phyloP scores from a whole-genome alignment of 345 rosid genomes.

The Populus davidiana region DNA sequence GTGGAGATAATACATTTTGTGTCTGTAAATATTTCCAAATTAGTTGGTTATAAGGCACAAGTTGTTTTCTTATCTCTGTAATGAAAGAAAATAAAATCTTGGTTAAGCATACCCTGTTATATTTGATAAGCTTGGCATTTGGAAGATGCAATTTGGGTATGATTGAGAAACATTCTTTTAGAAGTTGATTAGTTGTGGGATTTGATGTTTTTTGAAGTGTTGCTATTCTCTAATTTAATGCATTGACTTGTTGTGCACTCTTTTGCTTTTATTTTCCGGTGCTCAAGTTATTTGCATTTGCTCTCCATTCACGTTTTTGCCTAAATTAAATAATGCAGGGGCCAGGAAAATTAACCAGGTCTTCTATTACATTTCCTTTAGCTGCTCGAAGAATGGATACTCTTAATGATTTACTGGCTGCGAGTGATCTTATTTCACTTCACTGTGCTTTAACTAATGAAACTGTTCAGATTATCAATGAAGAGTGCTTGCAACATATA shows the following conservation, averaged over 20 bases:
- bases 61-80: background rate
- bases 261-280: background rate
- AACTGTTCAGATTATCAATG: conserved; percentile 88
- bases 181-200: background rate
- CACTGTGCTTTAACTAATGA: conserved; percentile 85
- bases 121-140: background rate
- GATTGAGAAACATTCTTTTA: background rate
- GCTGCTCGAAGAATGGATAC: conserved; percentile 99
- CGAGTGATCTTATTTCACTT: conserved; percentile 92
- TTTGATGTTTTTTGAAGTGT: background rate
- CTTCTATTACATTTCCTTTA: conserved; percentile 67
- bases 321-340: conserved; percentile 41
- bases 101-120: background rate
- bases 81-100: background rate
- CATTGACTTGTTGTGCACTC: background rate
- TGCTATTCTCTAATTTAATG: background rate
- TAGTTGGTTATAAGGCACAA: background rate
- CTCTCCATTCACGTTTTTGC: conserved; percentile 6
- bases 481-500: conserved; percentile 92
- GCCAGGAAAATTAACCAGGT: conserved; percentile 54
- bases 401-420: conserved; percentile 88
- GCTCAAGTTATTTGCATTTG: background rate
- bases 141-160: background rate
- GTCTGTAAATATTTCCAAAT: background rate
- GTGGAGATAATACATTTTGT: background rate